Evolutionary conservation across 2,329 filamentous ascomycete species (phyloP).

Genomic region (Arthrobotrys conoides): DNA sequence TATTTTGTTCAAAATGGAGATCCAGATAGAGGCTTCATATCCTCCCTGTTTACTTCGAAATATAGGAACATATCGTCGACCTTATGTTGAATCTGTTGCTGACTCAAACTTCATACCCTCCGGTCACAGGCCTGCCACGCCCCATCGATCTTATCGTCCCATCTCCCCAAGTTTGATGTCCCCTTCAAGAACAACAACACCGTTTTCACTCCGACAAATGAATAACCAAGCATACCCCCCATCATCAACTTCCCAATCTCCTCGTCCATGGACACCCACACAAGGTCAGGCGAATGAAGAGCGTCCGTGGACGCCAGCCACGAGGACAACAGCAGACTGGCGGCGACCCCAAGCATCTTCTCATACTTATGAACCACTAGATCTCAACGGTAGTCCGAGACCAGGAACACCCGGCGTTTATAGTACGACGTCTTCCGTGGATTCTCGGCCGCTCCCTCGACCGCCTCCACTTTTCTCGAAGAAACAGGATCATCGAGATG

Average conservation of each 20-base stretch:
- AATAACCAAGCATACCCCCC: conserved; percentile 27
- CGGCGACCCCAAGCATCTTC: conserved; percentile 78
- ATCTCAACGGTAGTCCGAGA: conserved; percentile 88
- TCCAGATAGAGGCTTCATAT: conserved; percentile 45
- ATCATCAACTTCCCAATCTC: conserved; percentile 68
- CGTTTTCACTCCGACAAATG: conserved; percentile 31
- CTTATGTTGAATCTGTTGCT: conserved; percentile 61
- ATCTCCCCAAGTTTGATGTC: conserved; percentile 50
- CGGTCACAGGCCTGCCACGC: conserved; percentile 44
- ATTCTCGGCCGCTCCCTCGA: conserved; percentile 80
- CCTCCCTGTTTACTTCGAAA: conserved; percentile 33
- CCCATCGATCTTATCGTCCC: conserved; percentile 51
- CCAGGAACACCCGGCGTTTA: conserved; percentile 83
- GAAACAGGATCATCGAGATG: conserved; percentile 74
- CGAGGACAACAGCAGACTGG: conserved; percentile 74
- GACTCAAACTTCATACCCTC: conserved; percentile 54
- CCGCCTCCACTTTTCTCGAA: conserved; percentile 79
- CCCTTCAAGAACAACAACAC: conserved; percentile 50
- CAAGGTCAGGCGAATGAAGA: conserved; percentile 65
- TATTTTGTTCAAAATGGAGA: conserved; percentile 23
- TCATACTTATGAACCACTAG: conserved; percentile 84
- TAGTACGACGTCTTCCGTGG: conserved; percentile 85
- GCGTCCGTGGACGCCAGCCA: conserved; percentile 72
- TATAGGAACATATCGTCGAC: conserved; percentile 53
- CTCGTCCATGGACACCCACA: conserved; percentile 74